phyloP scores from a whole-genome alignment of 495 filamentous ascomycete species.

The Wilcoxina mikolae region DNA sequence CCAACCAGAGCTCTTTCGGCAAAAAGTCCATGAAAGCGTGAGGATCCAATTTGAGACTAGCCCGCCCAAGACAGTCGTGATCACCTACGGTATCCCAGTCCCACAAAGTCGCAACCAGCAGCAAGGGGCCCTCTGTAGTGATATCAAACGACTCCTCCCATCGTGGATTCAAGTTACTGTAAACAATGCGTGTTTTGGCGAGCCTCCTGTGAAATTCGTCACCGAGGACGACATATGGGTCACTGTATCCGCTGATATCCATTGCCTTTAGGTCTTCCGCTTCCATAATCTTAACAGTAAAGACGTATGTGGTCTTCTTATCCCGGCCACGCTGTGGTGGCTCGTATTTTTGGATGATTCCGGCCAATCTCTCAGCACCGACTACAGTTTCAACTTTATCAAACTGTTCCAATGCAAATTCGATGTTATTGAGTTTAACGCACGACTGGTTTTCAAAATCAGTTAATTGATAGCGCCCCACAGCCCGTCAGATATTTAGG shows the following conservation, averaged over 20 bases:
- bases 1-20: slow-evolving; percentile 86
- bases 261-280: slow-evolving; percentile 97
- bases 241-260: slow-evolving; percentile 83
- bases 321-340: slow-evolving; percentile 29
- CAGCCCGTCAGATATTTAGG: too few species aligned
- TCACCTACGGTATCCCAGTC: slow-evolving; percentile 96
- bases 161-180: slow-evolving; percentile 79
- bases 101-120: slow-evolving; percentile 95
- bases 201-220: slow-evolving; percentile 98
- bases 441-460: slow-evolving; percentile 49
- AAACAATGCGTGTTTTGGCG: slow-evolving; percentile 83
- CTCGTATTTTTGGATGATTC: slow-evolving; percentile 52
- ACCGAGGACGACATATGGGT: slow-evolving; percentile 92
- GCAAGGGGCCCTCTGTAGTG: slow-evolving; percentile 75
- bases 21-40: slow-evolving; percentile 90
- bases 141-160: slow-evolving; percentile 98
- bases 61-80: slow-evolving; percentile 91
- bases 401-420: slow-evolving; percentile 77
- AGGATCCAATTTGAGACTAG: slow-evolving; percentile 87
- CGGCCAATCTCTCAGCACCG: slow-evolving; percentile 86
- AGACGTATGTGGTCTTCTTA: slow-evolving; percentile 64
- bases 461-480: slow-evolving; percentile 13
- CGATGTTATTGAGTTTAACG: slow-evolving; percentile 95
- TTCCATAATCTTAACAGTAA: slow-evolving; percentile 97
- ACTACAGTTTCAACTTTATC: slow-evolving; percentile 80